phyloP scores from a whole-genome alignment of 2,329 filamentous ascomycete genomes.

The Chlorencoelia australis region DNA sequence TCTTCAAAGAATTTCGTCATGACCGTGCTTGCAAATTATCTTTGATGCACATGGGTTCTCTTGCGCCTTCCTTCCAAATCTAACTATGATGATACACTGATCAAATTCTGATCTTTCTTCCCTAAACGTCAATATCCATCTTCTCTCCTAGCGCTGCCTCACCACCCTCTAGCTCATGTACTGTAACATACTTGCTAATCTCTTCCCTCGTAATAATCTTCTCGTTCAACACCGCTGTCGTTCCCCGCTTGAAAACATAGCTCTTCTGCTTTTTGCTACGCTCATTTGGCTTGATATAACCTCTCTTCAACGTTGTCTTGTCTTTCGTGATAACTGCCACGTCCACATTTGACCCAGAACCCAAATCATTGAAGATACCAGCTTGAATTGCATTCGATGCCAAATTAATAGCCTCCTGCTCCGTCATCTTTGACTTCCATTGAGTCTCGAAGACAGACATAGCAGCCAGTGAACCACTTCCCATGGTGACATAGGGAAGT shows the following conservation, averaged over 20 bases:
- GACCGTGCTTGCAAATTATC: too few species aligned
- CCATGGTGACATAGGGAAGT: slow-evolving; percentile 98
- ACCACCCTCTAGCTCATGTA: slow-evolving; percentile 59
- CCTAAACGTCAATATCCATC: slow-evolving; percentile 58
- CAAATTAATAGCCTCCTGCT: slow-evolving; percentile 74
- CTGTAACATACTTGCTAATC: slow-evolving; percentile 85
- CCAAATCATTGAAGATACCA: slow-evolving; percentile 97
- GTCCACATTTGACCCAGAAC: slow-evolving; percentile 94
- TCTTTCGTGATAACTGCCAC: slow-evolving; percentile 91
- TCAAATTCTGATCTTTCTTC: too few species aligned
- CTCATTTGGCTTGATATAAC: slow-evolving; percentile 89
- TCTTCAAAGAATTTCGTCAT: too few species aligned
- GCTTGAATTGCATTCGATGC: slow-evolving; percentile 82
- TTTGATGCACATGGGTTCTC: too few species aligned
- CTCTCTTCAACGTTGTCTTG: slow-evolving; percentile 87
- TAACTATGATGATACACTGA: too few species aligned
- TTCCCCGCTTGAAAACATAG: slow-evolving; percentile 83
- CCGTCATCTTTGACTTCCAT: slow-evolving; percentile 72
- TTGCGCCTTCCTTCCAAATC: too few species aligned
- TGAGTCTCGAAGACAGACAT: slow-evolving; percentile 97
- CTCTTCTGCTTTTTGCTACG: slow-evolving; percentile 84
- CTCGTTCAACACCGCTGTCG: slow-evolving; percentile 93
- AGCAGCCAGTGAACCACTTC: slow-evolving; percentile 85
- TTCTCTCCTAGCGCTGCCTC: slow-evolving; percentile 51
- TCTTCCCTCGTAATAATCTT: slow-evolving; percentile 93